Evolutionary conservation across 1,284 basidiomycete genomes (phyloP).

Genomic region (Stereum hirsutum): DNA sequence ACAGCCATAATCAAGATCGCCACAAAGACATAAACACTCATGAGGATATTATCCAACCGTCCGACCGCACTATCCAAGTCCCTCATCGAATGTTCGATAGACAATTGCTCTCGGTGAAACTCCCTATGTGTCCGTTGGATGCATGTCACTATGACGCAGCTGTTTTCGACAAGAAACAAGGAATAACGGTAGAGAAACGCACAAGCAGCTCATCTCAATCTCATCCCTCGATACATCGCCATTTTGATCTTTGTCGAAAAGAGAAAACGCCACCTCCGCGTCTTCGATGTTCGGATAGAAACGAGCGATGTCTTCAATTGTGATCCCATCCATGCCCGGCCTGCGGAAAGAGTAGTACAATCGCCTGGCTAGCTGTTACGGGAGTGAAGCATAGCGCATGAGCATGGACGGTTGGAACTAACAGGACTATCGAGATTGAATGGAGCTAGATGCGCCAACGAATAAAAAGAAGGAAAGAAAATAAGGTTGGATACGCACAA

Average conservation of each 20-base stretch:
- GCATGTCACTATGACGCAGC: no score
- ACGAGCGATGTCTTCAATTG: conserved; percentile 63
- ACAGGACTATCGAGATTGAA: no score
- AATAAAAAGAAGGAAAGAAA: conserved; percentile 9
- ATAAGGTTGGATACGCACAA: conserved; percentile 31
- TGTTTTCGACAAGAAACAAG: conserved; percentile 5
- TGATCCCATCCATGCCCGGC: conserved; percentile 48
- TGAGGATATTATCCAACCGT: conserved; percentile 67
- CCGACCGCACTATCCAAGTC: conserved; percentile 88
- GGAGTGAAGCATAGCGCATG: no score
- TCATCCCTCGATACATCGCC: conserved; percentile 74
- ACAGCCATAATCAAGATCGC: conserved; percentile 70
- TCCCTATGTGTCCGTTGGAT: conserved; percentile 32
- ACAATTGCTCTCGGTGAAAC: conserved; percentile 79
- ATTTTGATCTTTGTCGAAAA: conserved; percentile 84
- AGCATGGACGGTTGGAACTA: not conserved
- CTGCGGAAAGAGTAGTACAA: conserved; percentile 84
- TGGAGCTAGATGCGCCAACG: not conserved
- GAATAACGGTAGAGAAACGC: conserved; percentile 10
- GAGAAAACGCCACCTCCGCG: conserved; percentile 54
- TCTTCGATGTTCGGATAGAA: conserved; percentile 67
- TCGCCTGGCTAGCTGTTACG: conserved; percentile 77
- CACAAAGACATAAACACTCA: conserved; percentile 59
- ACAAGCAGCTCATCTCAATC: conserved; percentile 70
- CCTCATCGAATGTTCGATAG: conserved; percentile 82